These are phyloP conservation scores for Akanthomyces dipterigenus DNA, from an alignment of 2,329 filamentous ascomycete genomes.

Conservation along the genomic window DNA sequence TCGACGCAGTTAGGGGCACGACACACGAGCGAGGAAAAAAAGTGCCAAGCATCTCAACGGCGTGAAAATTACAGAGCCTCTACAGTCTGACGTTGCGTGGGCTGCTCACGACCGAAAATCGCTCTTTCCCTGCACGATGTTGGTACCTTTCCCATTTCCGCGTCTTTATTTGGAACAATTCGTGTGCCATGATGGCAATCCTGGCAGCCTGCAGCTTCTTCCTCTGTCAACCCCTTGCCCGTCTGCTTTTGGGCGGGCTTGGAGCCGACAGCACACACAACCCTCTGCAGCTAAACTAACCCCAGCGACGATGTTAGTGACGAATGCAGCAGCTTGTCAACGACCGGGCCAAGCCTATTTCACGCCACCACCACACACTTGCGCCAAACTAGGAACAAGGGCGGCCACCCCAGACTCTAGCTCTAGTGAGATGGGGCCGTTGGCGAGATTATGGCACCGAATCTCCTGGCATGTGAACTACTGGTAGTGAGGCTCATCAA, in stretches of 20 bases:
- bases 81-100: no score
- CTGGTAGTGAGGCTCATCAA: background rate
- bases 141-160: background rate
- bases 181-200: no score
- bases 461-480: conserved; percentile 8
- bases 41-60: background rate
- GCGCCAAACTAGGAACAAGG: background rate
- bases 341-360: background rate
- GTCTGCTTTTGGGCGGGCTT: background rate
- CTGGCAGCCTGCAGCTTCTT: background rate
- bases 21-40: background rate
- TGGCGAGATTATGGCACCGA: conserved; percentile 10
- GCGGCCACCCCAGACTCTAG: conserved; percentile 1
- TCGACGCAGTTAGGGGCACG: background rate
- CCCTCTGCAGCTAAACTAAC: background rate
- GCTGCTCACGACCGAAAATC: background rate
- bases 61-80: no score
- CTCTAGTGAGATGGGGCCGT: conserved; percentile 1
- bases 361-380: background rate
- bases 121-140: background rate
- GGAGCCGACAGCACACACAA: background rate
- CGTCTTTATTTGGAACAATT: no score
- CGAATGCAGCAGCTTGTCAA: background rate
- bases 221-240: background rate
- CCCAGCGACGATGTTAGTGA: background rate